phyloP scores from a whole-genome alignment of 192 early-diverging fungal species.

The Linnemannia zychae region DNA sequence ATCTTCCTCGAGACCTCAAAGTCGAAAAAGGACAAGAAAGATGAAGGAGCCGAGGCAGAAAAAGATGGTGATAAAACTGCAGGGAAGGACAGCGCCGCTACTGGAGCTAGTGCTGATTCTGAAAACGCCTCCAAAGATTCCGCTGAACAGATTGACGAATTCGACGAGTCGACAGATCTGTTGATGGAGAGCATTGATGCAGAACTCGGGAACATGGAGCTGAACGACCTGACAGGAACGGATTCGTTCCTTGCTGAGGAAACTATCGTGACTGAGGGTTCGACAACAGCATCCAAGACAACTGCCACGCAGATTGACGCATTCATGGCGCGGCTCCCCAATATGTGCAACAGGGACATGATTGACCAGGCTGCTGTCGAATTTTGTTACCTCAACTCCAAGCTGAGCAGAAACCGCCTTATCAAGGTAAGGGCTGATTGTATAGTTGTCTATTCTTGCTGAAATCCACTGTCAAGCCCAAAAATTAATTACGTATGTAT shows the following conservation, averaged over 20 bases:
- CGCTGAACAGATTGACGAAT: slow-evolving; percentile 30
- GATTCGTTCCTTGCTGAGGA: slow-evolving; percentile 48
- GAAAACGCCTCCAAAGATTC: slow-evolving; percentile 30
- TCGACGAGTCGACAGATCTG: slow-evolving; percentile 29
- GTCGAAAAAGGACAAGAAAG: slow-evolving; percentile 60
- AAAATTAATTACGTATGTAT: background rate
- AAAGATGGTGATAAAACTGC: slow-evolving; percentile 52
- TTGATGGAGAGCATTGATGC: slow-evolving; percentile 40
- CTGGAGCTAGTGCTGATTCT: slow-evolving; percentile 14
- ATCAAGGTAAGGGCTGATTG: slow-evolving; percentile 62
- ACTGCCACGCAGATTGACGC: slow-evolving; percentile 70
- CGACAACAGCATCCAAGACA: slow-evolving; percentile 37
- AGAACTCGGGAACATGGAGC: slow-evolving; percentile 41
- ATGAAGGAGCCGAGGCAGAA: slow-evolving; percentile 18
- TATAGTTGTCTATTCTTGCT: background rate
- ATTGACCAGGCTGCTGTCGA: slow-evolving; percentile 93
- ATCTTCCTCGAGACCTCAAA: slow-evolving; percentile 78
- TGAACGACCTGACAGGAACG: slow-evolving; percentile 33
- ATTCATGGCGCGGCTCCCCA: slow-evolving; percentile 80
- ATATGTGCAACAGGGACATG: slow-evolving; percentile 82
- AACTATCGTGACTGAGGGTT: slow-evolving; percentile 18
- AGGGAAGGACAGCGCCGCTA: slow-evolving; percentile 55
- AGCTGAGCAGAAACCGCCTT: slow-evolving; percentile 79
- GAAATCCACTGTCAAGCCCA: background rate
- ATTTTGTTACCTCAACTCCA: slow-evolving; percentile 93